phyloP scores from a whole-genome alignment of 441 rosid species.

The Erodium moschatum region DNA sequence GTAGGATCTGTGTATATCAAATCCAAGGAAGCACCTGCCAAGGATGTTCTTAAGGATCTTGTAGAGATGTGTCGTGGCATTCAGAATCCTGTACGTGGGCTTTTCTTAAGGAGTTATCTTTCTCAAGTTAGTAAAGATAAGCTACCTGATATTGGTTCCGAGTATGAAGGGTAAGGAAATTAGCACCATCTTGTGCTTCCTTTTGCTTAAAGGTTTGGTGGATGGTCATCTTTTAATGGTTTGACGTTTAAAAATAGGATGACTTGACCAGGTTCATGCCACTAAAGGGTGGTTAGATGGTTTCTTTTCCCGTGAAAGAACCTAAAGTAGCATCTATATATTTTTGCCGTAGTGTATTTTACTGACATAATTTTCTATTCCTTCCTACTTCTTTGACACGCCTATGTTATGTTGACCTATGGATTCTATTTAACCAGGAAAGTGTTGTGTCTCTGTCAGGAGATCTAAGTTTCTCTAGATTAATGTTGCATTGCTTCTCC shows the following conservation, averaged over 20 bases:
- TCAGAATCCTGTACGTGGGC: slow-evolving; percentile 77
- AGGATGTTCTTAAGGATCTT: slow-evolving; percentile 72
- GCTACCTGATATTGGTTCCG: slow-evolving; percentile 69
- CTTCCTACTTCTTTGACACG: neutral
- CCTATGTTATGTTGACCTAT: neutral
- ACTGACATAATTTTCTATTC: neutral
- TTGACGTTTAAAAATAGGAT: too few species aligned
- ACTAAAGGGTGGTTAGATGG: neutral
- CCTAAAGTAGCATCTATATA: neutral
- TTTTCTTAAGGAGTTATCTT: slow-evolving; percentile 71
- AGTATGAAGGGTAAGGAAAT: slow-evolving; percentile 64
- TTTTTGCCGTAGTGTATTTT: neutral
- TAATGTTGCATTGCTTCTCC: neutral
- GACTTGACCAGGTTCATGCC: neutral
- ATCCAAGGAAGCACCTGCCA: slow-evolving; percentile 78
- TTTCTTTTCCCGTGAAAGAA: neutral
- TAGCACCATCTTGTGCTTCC: slow-evolving; percentile 5
- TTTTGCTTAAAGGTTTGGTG: slow-evolving; percentile 1
- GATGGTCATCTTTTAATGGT: neutral
- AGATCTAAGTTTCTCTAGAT: neutral
- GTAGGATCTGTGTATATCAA: slow-evolving; percentile 71
- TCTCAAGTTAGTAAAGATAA: slow-evolving; percentile 72
- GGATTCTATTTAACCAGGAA: neutral
- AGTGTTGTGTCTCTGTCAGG: neutral
- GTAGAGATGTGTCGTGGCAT: slow-evolving; percentile 84